These are phyloP conservation scores for Wickerhamiella musiphila DNA, from an alignment of 805 yeast genomes.

Conservation along the genomic window DNA sequence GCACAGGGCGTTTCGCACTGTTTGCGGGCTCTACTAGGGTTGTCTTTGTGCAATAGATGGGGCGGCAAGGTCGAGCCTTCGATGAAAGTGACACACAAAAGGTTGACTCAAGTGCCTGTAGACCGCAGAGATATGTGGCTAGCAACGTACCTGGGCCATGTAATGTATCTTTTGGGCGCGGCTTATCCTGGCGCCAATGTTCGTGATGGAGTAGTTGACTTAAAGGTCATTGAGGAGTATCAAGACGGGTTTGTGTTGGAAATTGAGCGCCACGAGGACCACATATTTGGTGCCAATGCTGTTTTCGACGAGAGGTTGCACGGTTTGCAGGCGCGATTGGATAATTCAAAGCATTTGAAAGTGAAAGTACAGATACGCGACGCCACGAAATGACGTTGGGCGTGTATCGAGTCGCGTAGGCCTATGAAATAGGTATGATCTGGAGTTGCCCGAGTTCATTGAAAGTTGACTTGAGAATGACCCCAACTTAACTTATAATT, in stretches of 20 bases:
- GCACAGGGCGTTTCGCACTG: conserved; percentile 60
- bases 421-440: too few species aligned
- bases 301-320: conserved; percentile 8
- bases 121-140: conserved; percentile 37
- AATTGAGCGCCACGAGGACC: conserved; percentile 11
- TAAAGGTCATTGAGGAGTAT: conserved; percentile 9
- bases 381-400: too few species aligned
- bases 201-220: conserved; percentile 26
- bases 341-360: too few species aligned
- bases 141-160: conserved; percentile 55
- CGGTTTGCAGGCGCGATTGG: conserved; percentile 1
- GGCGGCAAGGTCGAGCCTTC: conserved; percentile 43
- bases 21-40: conserved; percentile 52
- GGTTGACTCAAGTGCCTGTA: conserved; percentile 6
- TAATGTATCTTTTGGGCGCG: conserved; percentile 65
- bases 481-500: too few species aligned
- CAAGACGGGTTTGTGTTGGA: conserved; percentile 13
- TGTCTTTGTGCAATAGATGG: conserved; percentile 66
- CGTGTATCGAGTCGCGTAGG: too few species aligned
- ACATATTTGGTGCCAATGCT: conserved; percentile 10
- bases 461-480: too few species aligned
- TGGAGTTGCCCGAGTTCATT: too few species aligned
- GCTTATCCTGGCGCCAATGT: conserved; percentile 70
- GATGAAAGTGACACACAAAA: conserved; percentile 1
- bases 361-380: too few species aligned